Evolutionary conservation across 2,329 filamentous ascomycete genomes (phyloP).

Genomic region (Colletotrichum neosansevieriae): DNA sequence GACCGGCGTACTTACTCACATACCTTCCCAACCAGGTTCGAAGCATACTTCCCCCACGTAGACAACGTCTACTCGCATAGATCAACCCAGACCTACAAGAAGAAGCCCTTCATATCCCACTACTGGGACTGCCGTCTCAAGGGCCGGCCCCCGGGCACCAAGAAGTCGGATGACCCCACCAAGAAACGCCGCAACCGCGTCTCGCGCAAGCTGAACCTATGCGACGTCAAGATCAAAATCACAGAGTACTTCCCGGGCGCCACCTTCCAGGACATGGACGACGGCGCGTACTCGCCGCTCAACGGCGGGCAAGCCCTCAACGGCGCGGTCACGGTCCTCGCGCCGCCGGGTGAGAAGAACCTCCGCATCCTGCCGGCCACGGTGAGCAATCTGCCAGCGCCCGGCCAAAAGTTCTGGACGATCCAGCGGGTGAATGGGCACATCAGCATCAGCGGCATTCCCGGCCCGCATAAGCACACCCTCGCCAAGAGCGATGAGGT

Average conservation of each 20-base stretch:
- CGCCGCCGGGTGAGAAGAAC: conserved; percentile 31
- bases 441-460: conserved; percentile 74
- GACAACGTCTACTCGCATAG: conserved; percentile 89
- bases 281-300: conserved; percentile 35
- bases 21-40: conserved; percentile 65
- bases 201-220: conserved; percentile 81
- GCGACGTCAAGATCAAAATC: conserved; percentile 89
- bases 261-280: conserved; percentile 47
- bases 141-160: conserved; percentile 81
- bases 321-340: conserved; percentile 41
- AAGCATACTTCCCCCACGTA: conserved; percentile 85
- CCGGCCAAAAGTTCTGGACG: conserved; percentile 73
- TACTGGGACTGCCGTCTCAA: conserved; percentile 90
- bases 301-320: conserved; percentile 37
- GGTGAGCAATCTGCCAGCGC: conserved; percentile 18
- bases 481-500: conserved; percentile 81
- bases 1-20: conserved; percentile 35
- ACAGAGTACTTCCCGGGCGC: conserved; percentile 79
- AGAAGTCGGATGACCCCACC: conserved; percentile 82
- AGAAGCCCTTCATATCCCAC: conserved; percentile 84
- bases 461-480: conserved; percentile 80
- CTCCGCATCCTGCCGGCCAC: conserved; percentile 42
- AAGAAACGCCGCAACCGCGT: conserved; percentile 86
- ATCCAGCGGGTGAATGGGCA: conserved; percentile 84
- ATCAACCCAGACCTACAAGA: conserved; percentile 84